Percentiles rank a stretch among this genome's conserved stretches.
Conservation (phyloP, 2,329 filamentous ascomycete genomes). For the Pseudofabraea citricarpa region DNA sequence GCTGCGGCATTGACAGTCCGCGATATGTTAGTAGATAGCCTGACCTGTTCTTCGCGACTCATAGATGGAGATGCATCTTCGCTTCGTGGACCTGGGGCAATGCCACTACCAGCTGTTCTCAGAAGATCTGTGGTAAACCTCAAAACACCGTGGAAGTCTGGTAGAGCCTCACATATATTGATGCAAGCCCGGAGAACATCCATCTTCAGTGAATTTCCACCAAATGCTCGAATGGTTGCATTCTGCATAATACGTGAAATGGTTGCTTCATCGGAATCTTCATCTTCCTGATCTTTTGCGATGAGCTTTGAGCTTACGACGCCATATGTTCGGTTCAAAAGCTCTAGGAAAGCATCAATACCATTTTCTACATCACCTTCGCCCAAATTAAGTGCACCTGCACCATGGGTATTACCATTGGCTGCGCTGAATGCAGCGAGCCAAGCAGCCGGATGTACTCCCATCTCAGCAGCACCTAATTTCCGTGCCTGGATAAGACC, state of each 20-base stretch:
- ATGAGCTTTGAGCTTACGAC: conserved; percentile 37
- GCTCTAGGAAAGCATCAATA: conserved; percentile 57
- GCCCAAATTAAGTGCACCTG: conserved; percentile 54
- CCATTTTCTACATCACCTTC: conserved; percentile 63
- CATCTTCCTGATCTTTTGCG: conserved; percentile 18
- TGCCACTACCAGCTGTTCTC: conserved; percentile 73
- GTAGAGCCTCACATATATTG: conserved; percentile 87
- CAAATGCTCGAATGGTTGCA: conserved; percentile 60
- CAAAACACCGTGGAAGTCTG: conserved; percentile 86
- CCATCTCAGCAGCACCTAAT: conserved; percentile 89
- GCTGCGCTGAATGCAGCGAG: conserved; percentile 65
- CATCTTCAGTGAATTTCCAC: conserved; percentile 74
- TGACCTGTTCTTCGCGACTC: conserved; percentile 75
- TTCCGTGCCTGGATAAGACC: conserved; percentile 88
- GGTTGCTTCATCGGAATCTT: conserved; percentile 48
- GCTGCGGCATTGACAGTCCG: conserved; percentile 76
- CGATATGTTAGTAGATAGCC: conserved; percentile 78
- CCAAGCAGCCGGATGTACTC: conserved; percentile 88
- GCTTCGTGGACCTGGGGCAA: conserved; percentile 66
- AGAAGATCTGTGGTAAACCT: conserved; percentile 81
- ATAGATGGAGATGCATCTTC: conserved; percentile 69
- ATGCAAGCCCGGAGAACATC: conserved; percentile 87
- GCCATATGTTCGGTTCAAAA: conserved; percentile 59
- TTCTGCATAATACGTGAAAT: conserved; percentile 56
- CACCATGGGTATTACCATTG: conserved; percentile 43